Base-by-base conservation (phyloP, 2,329 filamentous ascomycete species). In the Pseudogymnoascus sp. region DNA sequence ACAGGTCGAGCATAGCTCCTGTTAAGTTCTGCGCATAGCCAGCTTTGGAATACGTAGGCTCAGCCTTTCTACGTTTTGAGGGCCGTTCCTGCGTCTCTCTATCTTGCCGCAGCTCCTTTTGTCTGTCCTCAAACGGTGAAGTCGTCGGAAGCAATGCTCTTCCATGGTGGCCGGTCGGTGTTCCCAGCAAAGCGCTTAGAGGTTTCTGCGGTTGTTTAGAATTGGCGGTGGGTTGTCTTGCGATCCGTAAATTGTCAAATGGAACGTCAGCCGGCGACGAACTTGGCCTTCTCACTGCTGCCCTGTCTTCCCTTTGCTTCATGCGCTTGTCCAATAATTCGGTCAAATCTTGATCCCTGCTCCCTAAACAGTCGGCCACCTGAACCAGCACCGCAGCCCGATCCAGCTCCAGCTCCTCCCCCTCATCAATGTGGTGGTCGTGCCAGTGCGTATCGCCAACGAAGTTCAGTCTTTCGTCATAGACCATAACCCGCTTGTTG, bases 401-500 rank as follows among this genome's bases (percentile, higher is more conserved):
- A 67, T 96, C 91, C 60, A 97, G 78, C 62, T 85, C 81, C 60
- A 97, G 73, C 73, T 96, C 91, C 64, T 96, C 90, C 5, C 92
- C 92, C 63, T 94, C 89, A 35, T 83, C 83, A 25, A 96, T 77
- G n/a, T 83, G 81, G 37, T 81, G 82, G 60, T 83, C 81, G 45
- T 85, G 85, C 87, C 89, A 94, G 74, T 96, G 90, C 33, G 86
- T 84, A 72, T 96, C 92, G 2, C 92, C 92, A 29, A 97, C 82
- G 66, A 87, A 90, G 72, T 92, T 90, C 0, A 89, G 85, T 2
- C 83, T 79, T 55, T 90, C 86, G 72, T 96, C 92, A 69, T 94
- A 93, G 5, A 95, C 89, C 90, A 97, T 95, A 64, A 94, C 79
- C 4, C 90, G 86, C 71, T 87, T 90, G 77, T 97, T 97, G 82